Conservation (phyloP, 768 basidiomycete genomes). For the Tylopilus cervinicoccineus region DNA sequence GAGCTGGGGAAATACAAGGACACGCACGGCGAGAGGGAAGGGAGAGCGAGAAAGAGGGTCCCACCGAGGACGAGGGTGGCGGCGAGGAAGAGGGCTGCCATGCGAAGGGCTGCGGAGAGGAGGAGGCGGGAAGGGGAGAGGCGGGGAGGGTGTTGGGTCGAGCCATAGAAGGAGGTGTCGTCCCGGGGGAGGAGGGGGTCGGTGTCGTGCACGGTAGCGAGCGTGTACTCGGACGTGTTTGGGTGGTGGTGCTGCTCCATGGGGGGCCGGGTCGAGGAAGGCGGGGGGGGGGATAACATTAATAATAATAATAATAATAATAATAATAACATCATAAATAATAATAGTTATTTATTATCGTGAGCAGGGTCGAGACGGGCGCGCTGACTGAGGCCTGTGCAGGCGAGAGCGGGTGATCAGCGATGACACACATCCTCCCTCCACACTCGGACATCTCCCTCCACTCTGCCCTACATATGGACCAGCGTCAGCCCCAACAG, state of each 20-base stretch:
- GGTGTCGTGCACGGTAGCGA: conserved; percentile 49
- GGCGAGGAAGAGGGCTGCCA: conserved; percentile 70
- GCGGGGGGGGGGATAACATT: not conserved
- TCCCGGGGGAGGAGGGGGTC: conserved; percentile 26
- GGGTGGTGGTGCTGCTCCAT: conserved; percentile 26
- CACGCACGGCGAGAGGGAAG: conserved; percentile 72
- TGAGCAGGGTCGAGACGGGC: conserved; percentile 2
- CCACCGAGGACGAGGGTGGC: conserved; percentile 70
- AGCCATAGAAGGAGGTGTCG: conserved; percentile 47
- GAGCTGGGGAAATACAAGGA: not conserved
- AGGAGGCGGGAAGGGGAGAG: conserved; percentile 55
- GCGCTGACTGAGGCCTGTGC: conserved; percentile 9
- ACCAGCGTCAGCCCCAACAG: conserved; percentile 51
- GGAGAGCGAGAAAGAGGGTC: conserved; percentile 77
- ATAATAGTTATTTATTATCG: too few species aligned
- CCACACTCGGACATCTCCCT: conserved; percentile 48
- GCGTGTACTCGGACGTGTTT: conserved; percentile 57
- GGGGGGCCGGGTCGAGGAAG: not conserved
- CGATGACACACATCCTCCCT: conserved; percentile 47
- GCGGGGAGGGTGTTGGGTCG: conserved; percentile 35
- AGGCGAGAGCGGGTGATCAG: conserved; percentile 16
- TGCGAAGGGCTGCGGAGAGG: conserved; percentile 79
- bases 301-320: conserved; percentile 1
- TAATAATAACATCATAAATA: conserved; percentile 18
- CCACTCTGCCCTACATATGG: conserved; percentile 67